Percentiles rank a stretch among this genome's conserved stretches.
Evolutionary conservation across 2,329 filamentous ascomycete species (phyloP).

Genomic region (Venturia oleaginea): DNA sequence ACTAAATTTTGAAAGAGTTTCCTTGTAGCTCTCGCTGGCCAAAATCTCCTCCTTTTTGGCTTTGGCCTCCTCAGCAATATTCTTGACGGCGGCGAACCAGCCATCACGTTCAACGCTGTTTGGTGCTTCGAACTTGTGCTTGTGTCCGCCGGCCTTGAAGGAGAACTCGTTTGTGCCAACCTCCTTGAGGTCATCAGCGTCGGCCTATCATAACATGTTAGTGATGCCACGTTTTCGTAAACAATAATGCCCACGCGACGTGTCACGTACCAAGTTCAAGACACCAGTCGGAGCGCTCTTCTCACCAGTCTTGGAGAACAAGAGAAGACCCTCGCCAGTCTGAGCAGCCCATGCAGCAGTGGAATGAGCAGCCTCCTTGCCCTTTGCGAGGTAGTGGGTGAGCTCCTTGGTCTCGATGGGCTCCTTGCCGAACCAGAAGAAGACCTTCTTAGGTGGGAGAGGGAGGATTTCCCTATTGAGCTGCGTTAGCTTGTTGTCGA

Average conservation of each 20-base stretch:
- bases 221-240: conserved; percentile 11
- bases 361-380: conserved; percentile 72
- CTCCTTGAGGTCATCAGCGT: conserved; percentile 62
- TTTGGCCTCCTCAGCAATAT: conserved; percentile 78
- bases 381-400: conserved; percentile 68
- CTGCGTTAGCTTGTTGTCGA: background rate
- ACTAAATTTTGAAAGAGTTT: conserved; percentile 63
- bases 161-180: conserved; percentile 75
- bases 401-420: conserved; percentile 67
- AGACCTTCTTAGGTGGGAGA: conserved; percentile 53
- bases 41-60: conserved; percentile 63
- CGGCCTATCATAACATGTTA: conserved; percentile 42
- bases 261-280: conserved; percentile 66
- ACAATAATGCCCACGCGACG: background rate
- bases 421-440: conserved; percentile 62
- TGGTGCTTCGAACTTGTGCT: conserved; percentile 86
- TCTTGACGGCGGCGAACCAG: conserved; percentile 80
- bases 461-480: conserved; percentile 6
- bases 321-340: conserved; percentile 91
- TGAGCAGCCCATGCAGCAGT: conserved; percentile 82
- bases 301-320: conserved; percentile 73
- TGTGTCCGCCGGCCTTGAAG: conserved; percentile 76
- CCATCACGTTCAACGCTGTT: conserved; percentile 72
- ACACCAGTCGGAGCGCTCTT: conserved; percentile 73
- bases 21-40: conserved; percentile 82